phyloP scores from a whole-genome alignment of 257 asterid species.

The Apocynum venetum region DNA sequence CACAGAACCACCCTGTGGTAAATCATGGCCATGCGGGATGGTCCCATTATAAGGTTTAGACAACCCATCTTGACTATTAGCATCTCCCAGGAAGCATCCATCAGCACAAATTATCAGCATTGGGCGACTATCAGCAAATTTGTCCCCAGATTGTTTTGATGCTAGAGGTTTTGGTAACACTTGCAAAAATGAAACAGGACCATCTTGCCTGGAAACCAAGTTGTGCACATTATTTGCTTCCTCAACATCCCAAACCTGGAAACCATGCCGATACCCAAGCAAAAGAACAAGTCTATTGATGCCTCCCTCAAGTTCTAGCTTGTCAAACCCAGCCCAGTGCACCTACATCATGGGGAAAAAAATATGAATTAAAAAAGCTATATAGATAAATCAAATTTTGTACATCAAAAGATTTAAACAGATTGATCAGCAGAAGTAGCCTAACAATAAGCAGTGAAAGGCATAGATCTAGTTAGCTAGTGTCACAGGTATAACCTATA shows the following conservation, averaged over 20 bases:
- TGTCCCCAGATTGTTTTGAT: slow-evolving; percentile 47
- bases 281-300: slow-evolving; percentile 40
- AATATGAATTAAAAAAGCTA: neutral
- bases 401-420: neutral
- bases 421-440: neutral
- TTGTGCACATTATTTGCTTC: slow-evolving; percentile 69
- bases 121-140: slow-evolving; percentile 68
- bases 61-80: slow-evolving; percentile 40
- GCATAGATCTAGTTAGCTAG: neutral
- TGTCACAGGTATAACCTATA: neutral
- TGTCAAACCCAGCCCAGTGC: slow-evolving; percentile 74
- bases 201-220: slow-evolving; percentile 82
- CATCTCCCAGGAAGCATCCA: slow-evolving; percentile 65
- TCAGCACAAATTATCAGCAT: slow-evolving; percentile 75
- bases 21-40: slow-evolving; percentile 40
- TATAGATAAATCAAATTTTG: neutral
- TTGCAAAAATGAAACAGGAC: slow-evolving; percentile 87
- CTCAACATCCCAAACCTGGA: slow-evolving; percentile 97
- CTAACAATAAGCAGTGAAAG: neutral
- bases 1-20: slow-evolving; percentile 33
- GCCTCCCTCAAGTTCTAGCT: slow-evolving; percentile 39
- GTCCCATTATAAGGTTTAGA: slow-evolving; percentile 39
- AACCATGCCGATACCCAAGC: slow-evolving; percentile 70
- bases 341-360: slow-evolving; percentile 41
- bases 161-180: slow-evolving; percentile 52